Evolutionary conservation across 805 yeast species (phyloP).

Genomic region (Candida lessepsii): DNA sequence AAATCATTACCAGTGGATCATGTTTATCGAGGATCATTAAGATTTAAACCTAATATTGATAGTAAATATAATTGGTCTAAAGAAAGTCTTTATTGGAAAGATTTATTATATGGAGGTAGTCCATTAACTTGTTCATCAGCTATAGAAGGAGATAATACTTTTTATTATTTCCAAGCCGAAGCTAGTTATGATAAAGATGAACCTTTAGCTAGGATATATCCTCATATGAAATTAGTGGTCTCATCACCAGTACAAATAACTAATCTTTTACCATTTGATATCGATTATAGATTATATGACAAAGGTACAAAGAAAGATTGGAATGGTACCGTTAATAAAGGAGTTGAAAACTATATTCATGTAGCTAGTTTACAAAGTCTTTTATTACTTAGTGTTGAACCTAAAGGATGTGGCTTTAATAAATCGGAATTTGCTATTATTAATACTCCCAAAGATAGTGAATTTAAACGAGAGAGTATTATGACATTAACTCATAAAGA

Average conservation of each 20-base stretch:
- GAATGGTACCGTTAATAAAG: constrained; percentile 60
- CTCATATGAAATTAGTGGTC: constrained; percentile 73
- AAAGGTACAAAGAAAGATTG: constrained; percentile 67
- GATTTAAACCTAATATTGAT: constrained; percentile 59
- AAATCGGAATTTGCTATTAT: constrained; percentile 76
- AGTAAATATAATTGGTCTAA: constrained; percentile 65
- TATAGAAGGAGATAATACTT: constrained; percentile 36
- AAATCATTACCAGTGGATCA: constrained; percentile 72
- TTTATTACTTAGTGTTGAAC: constrained; percentile 66
- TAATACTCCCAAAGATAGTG: constrained; percentile 53
- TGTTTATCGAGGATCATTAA: constrained; percentile 58
- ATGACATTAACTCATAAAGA: constrained; percentile 54
- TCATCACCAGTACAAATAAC: constrained; percentile 86
- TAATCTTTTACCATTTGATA: constrained; percentile 80
- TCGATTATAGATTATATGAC: constrained; percentile 73
- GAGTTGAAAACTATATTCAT: constrained; percentile 72
- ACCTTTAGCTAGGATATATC: constrained; percentile 72
- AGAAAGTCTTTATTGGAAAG: constrained; percentile 63
- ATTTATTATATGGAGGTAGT: constrained; percentile 46
- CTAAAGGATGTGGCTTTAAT: constrained; percentile 58
- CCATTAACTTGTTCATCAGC: constrained; percentile 60
- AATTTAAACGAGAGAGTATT: constrained; percentile 54
- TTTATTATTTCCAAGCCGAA: constrained; percentile 70
- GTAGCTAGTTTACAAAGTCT: constrained; percentile 73
- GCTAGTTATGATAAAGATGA: constrained; percentile 65